These are phyloP conservation scores for Acanthamoeba royreba DNA, from an alignment of 208 protist genomes.

Conservation along the genomic window DNA sequence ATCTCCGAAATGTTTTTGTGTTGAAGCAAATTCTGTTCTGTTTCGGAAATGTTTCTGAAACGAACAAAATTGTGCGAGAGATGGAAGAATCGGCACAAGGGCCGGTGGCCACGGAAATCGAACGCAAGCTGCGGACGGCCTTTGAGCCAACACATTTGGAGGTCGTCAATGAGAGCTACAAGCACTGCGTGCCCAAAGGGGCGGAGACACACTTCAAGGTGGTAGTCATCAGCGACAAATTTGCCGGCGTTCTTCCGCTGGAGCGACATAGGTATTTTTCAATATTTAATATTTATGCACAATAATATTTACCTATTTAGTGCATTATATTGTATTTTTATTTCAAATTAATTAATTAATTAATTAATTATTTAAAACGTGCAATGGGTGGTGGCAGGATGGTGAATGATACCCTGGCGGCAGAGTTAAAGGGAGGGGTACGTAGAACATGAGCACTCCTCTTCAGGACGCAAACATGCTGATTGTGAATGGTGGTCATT, in stretches of 20 bases:
- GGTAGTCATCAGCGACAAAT: conserved; percentile 54
- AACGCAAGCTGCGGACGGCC: not conserved
- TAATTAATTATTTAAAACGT: not conserved
- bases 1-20: no score
- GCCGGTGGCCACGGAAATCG: not conserved
- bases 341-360: not conserved
- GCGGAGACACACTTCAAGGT: conserved; percentile 73
- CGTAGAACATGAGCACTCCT: no score
- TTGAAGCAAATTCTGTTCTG: no score
- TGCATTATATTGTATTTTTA: not conserved
- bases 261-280: conserved; percentile 54
- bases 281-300: no score
- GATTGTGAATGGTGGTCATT: not conserved
- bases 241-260: conserved; percentile 32
- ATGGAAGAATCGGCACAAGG: not conserved
- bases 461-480: not conserved
- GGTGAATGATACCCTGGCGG: conserved; percentile 12
- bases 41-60: no score
- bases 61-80: not conserved
- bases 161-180: conserved; percentile 64
- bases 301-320: no score
- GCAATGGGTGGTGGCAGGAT: not conserved
- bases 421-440: not conserved
- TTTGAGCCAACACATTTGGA: conserved; percentile 41
- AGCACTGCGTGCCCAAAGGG: conserved; percentile 58